Evolutionary conservation across 1,139 yeast genomes (phyloP), one percentile per base, ranked within the genome.

Genomic region (Pichia sp.): DNA sequence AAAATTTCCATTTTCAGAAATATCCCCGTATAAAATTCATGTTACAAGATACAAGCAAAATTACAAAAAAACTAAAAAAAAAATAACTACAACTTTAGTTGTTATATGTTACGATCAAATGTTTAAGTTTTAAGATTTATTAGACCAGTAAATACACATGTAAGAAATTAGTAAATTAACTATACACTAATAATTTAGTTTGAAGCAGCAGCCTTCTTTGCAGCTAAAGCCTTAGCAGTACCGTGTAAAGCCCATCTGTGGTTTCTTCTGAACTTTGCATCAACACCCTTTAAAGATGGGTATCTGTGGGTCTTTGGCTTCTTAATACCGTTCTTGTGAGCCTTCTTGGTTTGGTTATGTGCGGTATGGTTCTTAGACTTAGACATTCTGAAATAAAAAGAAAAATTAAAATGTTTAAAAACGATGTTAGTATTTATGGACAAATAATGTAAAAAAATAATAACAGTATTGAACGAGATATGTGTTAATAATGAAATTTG

Each of bases 291-390:
- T 76, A 88, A 82, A 62, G 97, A 89, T 66, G 97, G 96, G 83
- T 90, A 88, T 81, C 87, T 90, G 95, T 82, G 76, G 72, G 96
- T 85, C 83, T 79, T 86, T 69, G 97, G 96, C 90, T 90, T 92
- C 87, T 90, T 92, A 81, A 92, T 92, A 79, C 98, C 98, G 87
- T 92, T 92, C 75, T 83, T 90, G 96, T 92, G 98, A 71, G 97
- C 97, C 95, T 92, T 92, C 75, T 78, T 86, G 89, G 86, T 87
- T 78, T 92, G 97, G 95, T 92, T 92, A 81, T 92, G 98, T 79
- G 90, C 90, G 79, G 98, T 92, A 76, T 92, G 98, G 81, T 92
- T 92, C 96, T 92, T 92, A 66, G 97, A 89, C 81, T 90, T 90
- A 76, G 97, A 73, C 97, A 90, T 89, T 72, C 66, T 58, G 40